Base-by-base conservation (phyloP, 2,329 filamentous ascomycete genomes). In the Curvularia eragrostidis region DNA sequence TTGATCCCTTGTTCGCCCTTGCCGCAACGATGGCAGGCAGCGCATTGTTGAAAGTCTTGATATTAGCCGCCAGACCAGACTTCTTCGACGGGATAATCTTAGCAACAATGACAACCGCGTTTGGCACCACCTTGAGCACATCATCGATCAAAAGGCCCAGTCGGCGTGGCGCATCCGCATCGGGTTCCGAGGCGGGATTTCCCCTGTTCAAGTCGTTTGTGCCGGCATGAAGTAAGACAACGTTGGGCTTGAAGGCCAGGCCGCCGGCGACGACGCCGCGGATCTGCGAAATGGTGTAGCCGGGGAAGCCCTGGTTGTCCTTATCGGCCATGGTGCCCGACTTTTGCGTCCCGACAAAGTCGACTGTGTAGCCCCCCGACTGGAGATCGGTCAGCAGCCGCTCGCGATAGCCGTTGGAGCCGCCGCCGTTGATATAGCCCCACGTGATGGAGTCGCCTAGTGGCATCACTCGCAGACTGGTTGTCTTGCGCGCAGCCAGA, bases 61-160 rank as follows among this genome's bases (percentile, higher is more conserved):
- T 65, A n/a, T 59, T 66, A 7, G 44, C 47, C 34, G 63, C 50
- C 18, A 57, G 55, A 9, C 46, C 56, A 1, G 52, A 43, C 47
- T 68, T 65, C 38, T 58, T 56, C 2, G 62, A 46, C 3, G 60
- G 57, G 21, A 77, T 75, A 21, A 79, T 71, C 59, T 75, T 68
- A 0, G 77, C 76, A 23, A 80, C 75, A 6, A 80, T 52, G 1
- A 79, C 61, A 3, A 68, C 71, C 1, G 75, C 69, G 39, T 74
- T 69, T 0, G 75, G 73, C 39, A 68, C 71, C 10, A 51, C 61
- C 19, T 55, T 52, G 6, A 75, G 48, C 10, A 79, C 63, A 18
- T 70, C 62, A 50, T 78, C 75, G 10, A 79, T 64, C 34, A 78
- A 54, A 1, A 39, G 51, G 1, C 70, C 70, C 6, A 79, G 63